A percentile compares a stretch with the other conserved stretches of the same genome.
phyloP scores from a whole-genome alignment of 306 rosid genomes.

The Lupinus albus region DNA sequence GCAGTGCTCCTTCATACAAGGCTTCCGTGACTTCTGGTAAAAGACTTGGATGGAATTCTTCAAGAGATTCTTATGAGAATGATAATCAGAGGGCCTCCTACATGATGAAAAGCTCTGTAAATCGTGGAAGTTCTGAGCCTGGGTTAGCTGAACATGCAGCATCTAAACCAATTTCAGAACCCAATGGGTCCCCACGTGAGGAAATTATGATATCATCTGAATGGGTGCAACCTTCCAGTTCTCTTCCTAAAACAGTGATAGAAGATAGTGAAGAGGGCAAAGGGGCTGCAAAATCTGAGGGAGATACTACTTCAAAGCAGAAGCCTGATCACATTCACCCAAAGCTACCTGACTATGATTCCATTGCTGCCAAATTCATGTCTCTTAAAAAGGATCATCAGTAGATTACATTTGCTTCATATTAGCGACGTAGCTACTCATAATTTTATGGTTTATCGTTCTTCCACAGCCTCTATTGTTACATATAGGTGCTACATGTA shows the following conservation, averaged over 20 bases:
- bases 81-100: conserved; percentile 37
- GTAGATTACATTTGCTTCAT: conserved; percentile 38
- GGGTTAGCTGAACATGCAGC: conserved; percentile 40
- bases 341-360: conserved; percentile 82
- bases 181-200: conserved; percentile 43
- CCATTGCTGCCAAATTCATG: conserved; percentile 64
- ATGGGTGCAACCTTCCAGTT: conserved; percentile 39
- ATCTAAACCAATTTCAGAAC: conserved; percentile 42
- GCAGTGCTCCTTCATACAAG: conserved; percentile 35
- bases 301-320: conserved; percentile 48
- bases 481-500: conserved; percentile 26
- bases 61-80: conserved; percentile 50
- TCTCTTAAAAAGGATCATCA: conserved; percentile 62
- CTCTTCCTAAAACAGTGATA: conserved; percentile 43
- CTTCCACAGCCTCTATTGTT: conserved; percentile 31
- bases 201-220: conserved; percentile 45
- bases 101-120: conserved; percentile 47
- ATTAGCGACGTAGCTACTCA: conserved; percentile 33
- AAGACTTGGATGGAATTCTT: conserved; percentile 55
- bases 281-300: conserved; percentile 40
- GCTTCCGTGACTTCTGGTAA: conserved; percentile 42
- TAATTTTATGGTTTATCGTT: conserved; percentile 36
- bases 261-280: conserved; percentile 39
- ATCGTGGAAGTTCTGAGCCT: conserved; percentile 33
- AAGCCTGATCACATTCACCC: conserved; percentile 77